phyloP scores from a whole-genome alignment of 371 early-diverging fungal genomes.

The Mortierella sp. region DNA sequence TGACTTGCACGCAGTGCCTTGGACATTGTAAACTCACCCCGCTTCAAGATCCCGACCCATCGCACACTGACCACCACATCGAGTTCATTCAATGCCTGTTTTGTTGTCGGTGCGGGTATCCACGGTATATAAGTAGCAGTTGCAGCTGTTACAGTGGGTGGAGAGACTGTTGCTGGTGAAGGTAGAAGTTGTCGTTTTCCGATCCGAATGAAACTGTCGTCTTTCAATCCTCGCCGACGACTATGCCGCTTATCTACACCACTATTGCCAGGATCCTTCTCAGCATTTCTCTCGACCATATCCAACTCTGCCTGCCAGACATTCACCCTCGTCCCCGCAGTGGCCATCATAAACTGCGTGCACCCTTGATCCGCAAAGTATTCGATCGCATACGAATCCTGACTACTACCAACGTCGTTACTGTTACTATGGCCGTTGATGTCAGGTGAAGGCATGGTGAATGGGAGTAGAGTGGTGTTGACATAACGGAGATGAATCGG shows the following conservation, averaged over 20 bases:
- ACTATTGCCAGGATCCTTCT: neutral
- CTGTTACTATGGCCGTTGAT: neutral
- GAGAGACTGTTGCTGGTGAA: neutral
- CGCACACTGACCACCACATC: conserved; percentile 1
- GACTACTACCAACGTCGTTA: neutral
- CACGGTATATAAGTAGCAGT: neutral
- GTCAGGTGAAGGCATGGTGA: neutral
- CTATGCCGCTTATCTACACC: too few species aligned
- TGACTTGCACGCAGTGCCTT: neutral
- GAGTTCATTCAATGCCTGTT: neutral
- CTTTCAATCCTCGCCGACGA: too few species aligned
- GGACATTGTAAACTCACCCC: neutral
- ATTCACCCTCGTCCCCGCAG: conserved; percentile 10
- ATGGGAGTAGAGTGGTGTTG: neutral
- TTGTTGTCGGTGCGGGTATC: neutral
- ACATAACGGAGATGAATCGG: conserved; percentile 6
- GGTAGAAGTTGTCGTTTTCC: neutral
- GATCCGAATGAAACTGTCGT: neutral
- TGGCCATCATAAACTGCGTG: conserved; percentile 6
- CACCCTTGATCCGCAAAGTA: conserved; percentile 16
- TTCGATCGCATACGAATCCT: conserved; percentile 13
- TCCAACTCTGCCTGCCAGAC: neutral
- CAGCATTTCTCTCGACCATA: neutral
- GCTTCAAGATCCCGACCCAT: conserved; percentile 14
- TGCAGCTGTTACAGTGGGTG: neutral